Base-by-base conservation (phyloP, 306 rosid species). In the Castanospermum australe region DNA sequence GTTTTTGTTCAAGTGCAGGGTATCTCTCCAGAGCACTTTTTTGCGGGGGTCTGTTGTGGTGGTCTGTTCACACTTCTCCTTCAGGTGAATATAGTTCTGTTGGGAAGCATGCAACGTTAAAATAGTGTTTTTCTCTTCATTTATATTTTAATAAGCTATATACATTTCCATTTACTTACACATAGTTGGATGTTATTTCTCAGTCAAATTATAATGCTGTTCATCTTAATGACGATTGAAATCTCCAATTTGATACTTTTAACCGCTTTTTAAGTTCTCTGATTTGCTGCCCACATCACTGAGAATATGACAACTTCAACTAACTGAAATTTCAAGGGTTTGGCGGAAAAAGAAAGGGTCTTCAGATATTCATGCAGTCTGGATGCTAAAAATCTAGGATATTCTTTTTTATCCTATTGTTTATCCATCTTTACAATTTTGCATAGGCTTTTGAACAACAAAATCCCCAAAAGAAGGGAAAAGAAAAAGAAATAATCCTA, bases 21-120 rank as follows among this genome's bases (percentile, higher is more conserved):
- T 52, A 83, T 90, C 44, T 86, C 89, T 75, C 70, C 88, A 0
- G 88, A 88, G 59, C 83, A 80, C 77, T 88, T 81, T 84, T 90
- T 90, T 60, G 92, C 92, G 2, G 92, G 92, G 25, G 95, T 90
- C 70, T 90, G 92, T 68, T 77, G 84, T 71, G 92, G 95, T 6
- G 84, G 95, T 57, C 85, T 87, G 63, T 84, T 88, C 84, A 90
- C 95, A 73, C 89, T 88, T 83, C 73, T 86, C 6, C 39, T 88
- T 75, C 89, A 90, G 92, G 92, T 90, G 57, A 71, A 74, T 76
- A 22, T 44, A n/a, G n/a, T 22, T 36, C 44, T 25, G 28, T 59
- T 66, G 57, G 28, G 35, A 22, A 79, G 51, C 52, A 48, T 13
- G 21, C 41, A 50, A 30, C 32, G 8, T 47, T 7, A 24, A 4